Evolutionary conservation across 2,329 filamentous ascomycete species (phyloP).

Genomic region (Aspergillus awamori): DNA sequence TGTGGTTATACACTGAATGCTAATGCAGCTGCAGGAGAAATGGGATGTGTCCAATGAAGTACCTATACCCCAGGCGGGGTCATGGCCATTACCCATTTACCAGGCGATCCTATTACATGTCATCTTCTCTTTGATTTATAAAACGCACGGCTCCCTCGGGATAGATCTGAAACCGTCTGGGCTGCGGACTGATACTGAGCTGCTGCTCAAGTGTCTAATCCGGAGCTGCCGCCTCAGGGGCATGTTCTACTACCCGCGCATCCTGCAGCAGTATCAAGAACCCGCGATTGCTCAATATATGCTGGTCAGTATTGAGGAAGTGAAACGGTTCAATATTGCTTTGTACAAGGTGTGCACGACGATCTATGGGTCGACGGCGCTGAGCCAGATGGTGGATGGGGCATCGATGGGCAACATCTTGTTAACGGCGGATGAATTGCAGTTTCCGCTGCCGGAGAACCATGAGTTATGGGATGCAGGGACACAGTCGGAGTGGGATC

Average conservation of each 20-base stretch:
- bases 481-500: slow-evolving; percentile 3
- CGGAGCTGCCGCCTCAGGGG: slow-evolving; percentile 31
- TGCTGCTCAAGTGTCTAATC: slow-evolving; percentile 28
- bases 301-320: slow-evolving; percentile 32
- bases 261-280: slow-evolving; percentile 22
- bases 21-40: slow-evolving; percentile 20
- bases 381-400: not conserved
- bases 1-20: not conserved
- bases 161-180: slow-evolving; percentile 21
- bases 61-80: not conserved
- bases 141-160: slow-evolving; percentile 3
- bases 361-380: not conserved
- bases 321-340: slow-evolving; percentile 33
- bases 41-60: slow-evolving; percentile 25
- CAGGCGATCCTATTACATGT: slow-evolving; percentile 37
- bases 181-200: not conserved
- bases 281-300: slow-evolving; percentile 20
- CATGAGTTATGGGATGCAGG: slow-evolving; percentile 17
- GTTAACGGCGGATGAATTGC: slow-evolving; percentile 20
- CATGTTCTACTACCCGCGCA: slow-evolving; percentile 35
- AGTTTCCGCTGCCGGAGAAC: slow-evolving; percentile 24
- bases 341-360: slow-evolving; percentile 29
- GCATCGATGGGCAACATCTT: not conserved
- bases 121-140: slow-evolving; percentile 28
- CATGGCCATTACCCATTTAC: slow-evolving; percentile 37